phyloP scores from a whole-genome alignment of 208 protist species.

The Pavlovales sp. region DNA sequence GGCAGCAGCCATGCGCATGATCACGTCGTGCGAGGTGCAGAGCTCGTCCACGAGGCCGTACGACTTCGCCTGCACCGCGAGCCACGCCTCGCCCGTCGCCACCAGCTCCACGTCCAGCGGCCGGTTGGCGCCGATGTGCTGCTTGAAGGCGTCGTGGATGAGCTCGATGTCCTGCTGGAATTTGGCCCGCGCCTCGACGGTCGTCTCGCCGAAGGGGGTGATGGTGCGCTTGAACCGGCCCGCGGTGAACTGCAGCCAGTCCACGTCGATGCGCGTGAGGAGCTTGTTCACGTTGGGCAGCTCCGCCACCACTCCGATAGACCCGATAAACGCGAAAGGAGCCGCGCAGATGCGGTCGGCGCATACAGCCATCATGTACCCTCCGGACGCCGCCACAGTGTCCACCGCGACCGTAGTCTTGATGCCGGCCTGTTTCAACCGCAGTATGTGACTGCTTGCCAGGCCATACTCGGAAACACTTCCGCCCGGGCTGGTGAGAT shows the following conservation, averaged over 20 bases:
- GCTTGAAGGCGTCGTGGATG: conserved; percentile 18
- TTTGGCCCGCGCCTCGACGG: conserved; percentile 1
- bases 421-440: neutral
- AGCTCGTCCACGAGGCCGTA: conserved; percentile 16
- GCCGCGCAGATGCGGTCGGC: conserved; percentile 7
- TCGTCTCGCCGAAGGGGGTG: neutral
- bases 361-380: conserved; percentile 20
- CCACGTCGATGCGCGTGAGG: conserved; percentile 6
- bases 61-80: neutral
- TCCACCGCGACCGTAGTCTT: conserved; percentile 3
- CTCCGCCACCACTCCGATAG: conserved; percentile 13
- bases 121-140: neutral
- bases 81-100: conserved; percentile 28
- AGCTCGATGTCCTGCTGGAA: conserved; percentile 20
- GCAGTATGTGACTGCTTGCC: neutral
- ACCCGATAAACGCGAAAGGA: conserved; percentile 18
- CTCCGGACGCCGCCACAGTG: conserved; percentile 1
- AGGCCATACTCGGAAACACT: conserved; percentile 14
- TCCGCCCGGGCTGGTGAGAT: neutral
- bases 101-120: neutral
- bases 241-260: neutral
- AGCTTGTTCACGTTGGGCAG: conserved; percentile 8
- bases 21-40: neutral
- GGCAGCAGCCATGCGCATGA: neutral
- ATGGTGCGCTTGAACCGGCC: conserved; percentile 12